Evolutionary conservation across 2,329 filamentous ascomycete species (phyloP).

Genomic region (Penicillium psychrosexuale): DNA sequence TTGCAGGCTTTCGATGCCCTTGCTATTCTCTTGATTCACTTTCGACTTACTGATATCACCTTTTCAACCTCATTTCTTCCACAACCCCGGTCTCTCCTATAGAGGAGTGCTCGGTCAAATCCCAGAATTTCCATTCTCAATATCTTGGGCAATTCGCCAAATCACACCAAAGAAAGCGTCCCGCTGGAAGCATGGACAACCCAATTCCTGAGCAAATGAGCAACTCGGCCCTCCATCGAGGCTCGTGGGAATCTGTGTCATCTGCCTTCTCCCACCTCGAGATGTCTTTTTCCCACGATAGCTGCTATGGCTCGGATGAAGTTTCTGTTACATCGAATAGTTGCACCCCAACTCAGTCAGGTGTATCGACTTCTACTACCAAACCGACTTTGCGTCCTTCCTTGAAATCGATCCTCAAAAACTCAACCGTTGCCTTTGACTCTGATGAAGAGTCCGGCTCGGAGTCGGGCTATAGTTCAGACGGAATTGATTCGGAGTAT

Average conservation of each 20-base stretch:
- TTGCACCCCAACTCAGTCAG: constrained; percentile 23
- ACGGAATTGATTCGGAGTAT: constrained; percentile 31
- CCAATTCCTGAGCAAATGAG: constrained; percentile 25
- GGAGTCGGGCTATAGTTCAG: constrained; percentile 41
- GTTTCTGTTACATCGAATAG: constrained; percentile 33
- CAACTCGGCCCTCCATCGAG: constrained; percentile 23
- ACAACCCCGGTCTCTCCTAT: not conserved
- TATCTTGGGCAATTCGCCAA: not conserved
- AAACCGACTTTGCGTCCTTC: constrained; percentile 25
- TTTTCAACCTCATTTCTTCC: not conserved
- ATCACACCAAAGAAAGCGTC: not conserved
- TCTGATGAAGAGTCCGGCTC: constrained; percentile 25
- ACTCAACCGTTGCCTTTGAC: constrained; percentile 26
- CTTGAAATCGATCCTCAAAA: constrained; percentile 37
- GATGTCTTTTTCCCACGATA: constrained; percentile 39
- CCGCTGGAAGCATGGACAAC: constrained; percentile 3
- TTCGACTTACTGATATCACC: constrained; percentile 10
- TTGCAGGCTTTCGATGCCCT: constrained; percentile 35
- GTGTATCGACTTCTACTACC: constrained; percentile 18
- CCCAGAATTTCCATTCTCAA: not conserved
- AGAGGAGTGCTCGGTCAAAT: not conserved
- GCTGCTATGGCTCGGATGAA: constrained; percentile 41
- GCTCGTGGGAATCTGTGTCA: constrained; percentile 39
- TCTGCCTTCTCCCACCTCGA: constrained; percentile 38
- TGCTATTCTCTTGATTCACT: constrained; percentile 9